phyloP scores from a whole-genome alignment of 768 basidiomycete genomes.

The Tylopilus plumbeoviolaceoides region DNA sequence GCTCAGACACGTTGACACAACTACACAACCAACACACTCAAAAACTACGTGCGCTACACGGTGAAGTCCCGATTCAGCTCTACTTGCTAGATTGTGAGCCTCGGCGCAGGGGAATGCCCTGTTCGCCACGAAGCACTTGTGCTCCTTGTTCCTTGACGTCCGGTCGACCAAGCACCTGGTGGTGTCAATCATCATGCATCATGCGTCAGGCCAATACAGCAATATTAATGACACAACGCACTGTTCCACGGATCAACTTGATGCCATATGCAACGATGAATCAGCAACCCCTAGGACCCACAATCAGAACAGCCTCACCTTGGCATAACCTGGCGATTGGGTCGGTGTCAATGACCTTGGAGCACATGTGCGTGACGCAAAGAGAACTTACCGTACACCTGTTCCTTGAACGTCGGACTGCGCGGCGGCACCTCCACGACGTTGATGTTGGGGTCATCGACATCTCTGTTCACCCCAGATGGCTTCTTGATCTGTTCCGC shows the following conservation, averaged over 20 bases:
- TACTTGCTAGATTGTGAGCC: conserved; percentile 23
- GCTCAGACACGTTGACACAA: background rate
- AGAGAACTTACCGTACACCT: conserved; percentile 45
- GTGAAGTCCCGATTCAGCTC: background rate
- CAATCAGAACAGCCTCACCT: conserved; percentile 15
- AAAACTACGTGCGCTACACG: background rate
- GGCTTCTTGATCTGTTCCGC: conserved; percentile 25
- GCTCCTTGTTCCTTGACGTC: conserved; percentile 51
- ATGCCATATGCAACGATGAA: background rate
- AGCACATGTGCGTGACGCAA: background rate
- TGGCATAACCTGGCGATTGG: conserved; percentile 27
- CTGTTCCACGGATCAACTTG: conserved; percentile 31
- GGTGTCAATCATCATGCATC: background rate
- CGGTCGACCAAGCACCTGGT: conserved; percentile 30
- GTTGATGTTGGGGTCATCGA: conserved; percentile 24
- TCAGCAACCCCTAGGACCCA: conserved; percentile 1
- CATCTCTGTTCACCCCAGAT: conserved; percentile 24
- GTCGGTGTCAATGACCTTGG: background rate
- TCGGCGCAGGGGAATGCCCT: conserved; percentile 30
- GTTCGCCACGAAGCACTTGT: conserved; percentile 49
- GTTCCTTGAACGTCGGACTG: conserved; percentile 53
- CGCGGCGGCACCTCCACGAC: conserved; percentile 23
- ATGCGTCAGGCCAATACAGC: background rate
- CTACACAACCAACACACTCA: background rate
- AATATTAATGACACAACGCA: conserved; percentile 15